Evolutionary conservation across 805 yeast species (phyloP).

Genomic region (Wickerhamiella parazyma): DNA sequence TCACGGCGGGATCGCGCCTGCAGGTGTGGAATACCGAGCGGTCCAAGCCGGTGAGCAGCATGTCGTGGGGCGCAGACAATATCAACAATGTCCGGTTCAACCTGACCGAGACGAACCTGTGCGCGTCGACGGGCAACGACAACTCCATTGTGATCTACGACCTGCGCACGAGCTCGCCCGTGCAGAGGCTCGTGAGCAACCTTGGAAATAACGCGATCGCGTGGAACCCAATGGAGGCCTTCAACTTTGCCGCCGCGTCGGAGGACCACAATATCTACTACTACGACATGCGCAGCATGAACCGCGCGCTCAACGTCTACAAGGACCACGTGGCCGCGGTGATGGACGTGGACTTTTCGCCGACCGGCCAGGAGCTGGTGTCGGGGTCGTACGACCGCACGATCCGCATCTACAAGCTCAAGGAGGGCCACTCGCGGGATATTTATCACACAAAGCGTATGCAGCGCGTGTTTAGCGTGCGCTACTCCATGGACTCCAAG

Average conservation of each 20-base stretch:
- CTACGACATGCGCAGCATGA: slow-evolving; percentile 93
- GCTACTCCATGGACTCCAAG: slow-evolving; percentile 77
- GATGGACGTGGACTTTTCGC: slow-evolving; percentile 86
- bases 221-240: slow-evolving; percentile 99
- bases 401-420: slow-evolving; percentile 58
- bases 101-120: slow-evolving; percentile 72
- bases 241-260: slow-evolving; percentile 75
- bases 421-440: slow-evolving; percentile 87
- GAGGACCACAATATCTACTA: slow-evolving; percentile 92
- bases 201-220: slow-evolving; percentile 74
- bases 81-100: slow-evolving; percentile 72
- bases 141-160: slow-evolving; percentile 85
- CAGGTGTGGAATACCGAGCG: slow-evolving; percentile 87
- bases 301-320: slow-evolving; percentile 65
- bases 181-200: slow-evolving; percentile 74
- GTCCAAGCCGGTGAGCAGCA: slow-evolving; percentile 57
- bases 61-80: slow-evolving; percentile 96
- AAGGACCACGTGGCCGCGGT: slow-evolving; percentile 96
- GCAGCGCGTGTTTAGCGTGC: slow-evolving; percentile 84
- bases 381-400: slow-evolving; percentile 94
- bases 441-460: slow-evolving; percentile 93
- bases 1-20: slow-evolving; percentile 82
- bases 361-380: slow-evolving; percentile 92
- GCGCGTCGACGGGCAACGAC: slow-evolving; percentile 78
- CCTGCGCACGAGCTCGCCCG: slow-evolving; percentile 76